Base-by-base conservation (phyloP, 1,284 basidiomycete genomes). In the Wallemia ichthyophaga region DNA sequence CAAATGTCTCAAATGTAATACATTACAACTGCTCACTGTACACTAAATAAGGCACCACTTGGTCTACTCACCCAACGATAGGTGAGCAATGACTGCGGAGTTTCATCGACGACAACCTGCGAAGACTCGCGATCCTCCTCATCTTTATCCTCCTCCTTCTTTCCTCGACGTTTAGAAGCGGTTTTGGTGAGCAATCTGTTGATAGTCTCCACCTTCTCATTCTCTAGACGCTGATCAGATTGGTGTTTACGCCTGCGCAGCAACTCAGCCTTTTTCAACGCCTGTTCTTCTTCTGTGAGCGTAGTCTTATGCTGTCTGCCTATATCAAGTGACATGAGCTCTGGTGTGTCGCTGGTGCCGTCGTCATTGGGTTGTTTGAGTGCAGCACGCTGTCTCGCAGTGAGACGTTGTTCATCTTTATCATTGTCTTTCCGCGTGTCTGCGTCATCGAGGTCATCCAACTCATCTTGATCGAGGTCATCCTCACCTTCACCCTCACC, bases 171-270 rank as follows among this genome's bases (percentile, higher is more conserved):
- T 21, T 48, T 48, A 13, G 66, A 65, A 7, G 67, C 68, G 59
- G 68, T 67, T 66, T 89, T 89, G 68, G 86, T 87, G 27, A 91
- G 77, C 1, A 92, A 75, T 21, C 85, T 80, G 65, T 91, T 91
- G 69, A 92, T 92, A 0, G 87, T 87, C 68, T 87, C 83, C 60
- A 68, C 85, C 77, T 91, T 91, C 68, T 92, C 87, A 65, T 92
- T 87, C 67, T 91, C 85, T 23, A 88, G 73, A 68, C 84, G 85
- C 74, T 89, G 88, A 69, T 89, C 87, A 21, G 78, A 81, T 61
- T 89, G 73, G 64, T 89, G 83, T 65, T 80, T 83, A 56, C 87
- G 75, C 67, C 87, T 83, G 27, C 86, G 74, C 0, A 86, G 85
- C 0, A 81, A 85, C 70, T 92, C 87, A 67, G 87, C 85, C 27